Conservation (phyloP, 179 eudicot species). For the Actinidia polygama region DNA sequence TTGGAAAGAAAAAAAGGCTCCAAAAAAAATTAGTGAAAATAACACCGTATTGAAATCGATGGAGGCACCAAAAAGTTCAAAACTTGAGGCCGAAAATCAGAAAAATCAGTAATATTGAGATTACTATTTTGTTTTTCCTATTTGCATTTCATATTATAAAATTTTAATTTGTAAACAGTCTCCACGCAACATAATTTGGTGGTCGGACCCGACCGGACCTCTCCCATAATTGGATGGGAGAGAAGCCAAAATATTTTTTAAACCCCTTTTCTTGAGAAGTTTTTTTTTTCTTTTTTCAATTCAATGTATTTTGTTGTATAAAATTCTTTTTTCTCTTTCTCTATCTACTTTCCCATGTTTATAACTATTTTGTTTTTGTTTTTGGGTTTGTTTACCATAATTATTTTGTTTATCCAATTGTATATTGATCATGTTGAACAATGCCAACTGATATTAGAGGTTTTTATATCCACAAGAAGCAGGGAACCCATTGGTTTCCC, state of each 20-base stretch:
- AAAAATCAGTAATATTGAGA: too few relatives aligned
- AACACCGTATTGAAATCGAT: too few relatives aligned
- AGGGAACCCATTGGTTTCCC: constrained; percentile 2
- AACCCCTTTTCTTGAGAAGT: neutral
- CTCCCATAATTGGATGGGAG: too few relatives aligned
- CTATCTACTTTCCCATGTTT: neutral
- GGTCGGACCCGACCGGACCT: too few relatives aligned
- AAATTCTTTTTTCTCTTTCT: neutral
- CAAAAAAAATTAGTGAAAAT: too few relatives aligned
- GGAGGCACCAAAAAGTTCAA: too few relatives aligned
- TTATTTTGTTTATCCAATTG: constrained; percentile 5
- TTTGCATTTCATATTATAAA: too few relatives aligned
- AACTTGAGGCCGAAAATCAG: too few relatives aligned
- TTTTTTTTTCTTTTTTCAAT: constrained; percentile 18
- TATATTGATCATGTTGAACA: constrained; percentile 26
- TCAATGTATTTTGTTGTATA: constrained; percentile 23
- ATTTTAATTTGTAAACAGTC: too few relatives aligned
- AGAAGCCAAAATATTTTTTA: neutral
- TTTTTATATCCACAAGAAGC: constrained; percentile 3
- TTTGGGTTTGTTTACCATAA: neutral
- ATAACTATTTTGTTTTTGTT: neutral
- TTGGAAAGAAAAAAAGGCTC: too few relatives aligned
- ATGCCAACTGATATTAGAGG: constrained; percentile 35
- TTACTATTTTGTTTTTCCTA: too few relatives aligned
- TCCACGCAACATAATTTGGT: too few relatives aligned